Evolutionary conservation across 768 basidiomycete species (phyloP).

Genomic region (Tulasnella sp.): DNA sequence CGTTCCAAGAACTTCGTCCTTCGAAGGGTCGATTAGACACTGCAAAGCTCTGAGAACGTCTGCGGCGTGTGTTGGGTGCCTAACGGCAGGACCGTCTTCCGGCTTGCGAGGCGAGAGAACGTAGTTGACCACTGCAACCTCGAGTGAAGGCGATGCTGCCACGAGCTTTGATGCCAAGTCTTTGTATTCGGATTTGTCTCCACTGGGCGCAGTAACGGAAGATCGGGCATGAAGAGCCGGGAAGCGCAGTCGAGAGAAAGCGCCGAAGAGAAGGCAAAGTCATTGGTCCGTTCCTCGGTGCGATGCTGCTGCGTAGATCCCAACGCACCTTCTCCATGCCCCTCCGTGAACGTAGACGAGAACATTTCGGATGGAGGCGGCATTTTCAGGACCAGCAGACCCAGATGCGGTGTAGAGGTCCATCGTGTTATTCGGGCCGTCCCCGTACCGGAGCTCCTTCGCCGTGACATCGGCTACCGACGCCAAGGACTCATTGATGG

Average conservation of each 20-base stretch:
- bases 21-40: constrained; percentile 44
- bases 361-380: constrained; percentile 37
- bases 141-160: constrained; percentile 44
- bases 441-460: constrained; percentile 28
- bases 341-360: constrained; percentile 79
- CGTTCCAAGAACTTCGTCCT: background rate
- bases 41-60: constrained; percentile 62
- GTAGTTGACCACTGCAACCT: constrained; percentile 76
- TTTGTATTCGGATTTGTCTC: constrained; percentile 64
- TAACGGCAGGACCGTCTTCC: constrained; percentile 41
- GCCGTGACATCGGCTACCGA: constrained; percentile 3
- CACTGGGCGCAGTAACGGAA: constrained; percentile 44
- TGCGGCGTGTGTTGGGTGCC: constrained; percentile 67
- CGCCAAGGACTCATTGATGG: background rate
- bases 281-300: background rate
- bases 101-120: constrained; percentile 54
- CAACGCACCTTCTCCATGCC: constrained; percentile 71
- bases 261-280: background rate
- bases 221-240: background rate
- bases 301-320: constrained; percentile 22
- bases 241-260: background rate
- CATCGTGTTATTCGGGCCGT: constrained; percentile 42
- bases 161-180: constrained; percentile 54
- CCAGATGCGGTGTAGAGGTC: constrained; percentile 49
- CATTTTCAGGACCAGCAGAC: background rate